phyloP scores from a whole-genome alignment of 495 filamentous ascomycete genomes.

The Thermochaetoides thermophila region DNA sequence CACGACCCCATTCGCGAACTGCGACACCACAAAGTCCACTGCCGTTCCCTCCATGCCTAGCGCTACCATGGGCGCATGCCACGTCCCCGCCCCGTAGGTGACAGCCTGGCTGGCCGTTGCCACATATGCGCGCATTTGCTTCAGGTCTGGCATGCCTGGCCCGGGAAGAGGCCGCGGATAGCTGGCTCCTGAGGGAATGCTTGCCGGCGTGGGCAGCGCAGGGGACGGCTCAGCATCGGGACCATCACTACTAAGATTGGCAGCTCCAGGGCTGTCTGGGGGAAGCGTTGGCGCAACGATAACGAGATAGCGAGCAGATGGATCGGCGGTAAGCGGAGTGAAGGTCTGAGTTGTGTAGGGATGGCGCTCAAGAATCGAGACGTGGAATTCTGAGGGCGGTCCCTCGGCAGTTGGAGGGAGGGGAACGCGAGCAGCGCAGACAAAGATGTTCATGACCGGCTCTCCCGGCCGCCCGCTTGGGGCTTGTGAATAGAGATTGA shows the following conservation, averaged over 20 bases:
- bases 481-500: conserved; percentile 49
- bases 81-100: conserved; percentile 81
- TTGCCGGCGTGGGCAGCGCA: conserved; percentile 1
- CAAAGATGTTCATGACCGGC: conserved; percentile 74
- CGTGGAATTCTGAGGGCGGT: too few species aligned
- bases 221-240: too few species aligned
- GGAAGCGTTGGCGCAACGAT: conserved; percentile 68
- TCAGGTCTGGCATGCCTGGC: conserved; percentile 59
- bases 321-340: conserved; percentile 52
- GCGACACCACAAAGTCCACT: conserved; percentile 66
- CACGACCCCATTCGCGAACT: conserved; percentile 71
- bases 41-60: conserved; percentile 52
- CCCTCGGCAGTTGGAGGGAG: conserved; percentile 17
- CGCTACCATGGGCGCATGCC: conserved; percentile 96
- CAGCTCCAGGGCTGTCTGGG: conserved; percentile 21
- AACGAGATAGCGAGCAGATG: conserved; percentile 52
- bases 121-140: conserved; percentile 57
- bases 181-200: neutral
- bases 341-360: conserved; percentile 92
- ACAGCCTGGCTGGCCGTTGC: conserved; percentile 72
- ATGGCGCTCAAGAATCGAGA: conserved; percentile 77
- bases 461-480: conserved; percentile 45
- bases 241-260: too few species aligned
- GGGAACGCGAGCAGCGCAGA: conserved; percentile 53
- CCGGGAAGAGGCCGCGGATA: conserved; percentile 23